Evolutionary conservation across 179 eudicot genomes (phyloP), one percentile per base, ranked within the genome.

Genomic region (Silene coronaria): DNA sequence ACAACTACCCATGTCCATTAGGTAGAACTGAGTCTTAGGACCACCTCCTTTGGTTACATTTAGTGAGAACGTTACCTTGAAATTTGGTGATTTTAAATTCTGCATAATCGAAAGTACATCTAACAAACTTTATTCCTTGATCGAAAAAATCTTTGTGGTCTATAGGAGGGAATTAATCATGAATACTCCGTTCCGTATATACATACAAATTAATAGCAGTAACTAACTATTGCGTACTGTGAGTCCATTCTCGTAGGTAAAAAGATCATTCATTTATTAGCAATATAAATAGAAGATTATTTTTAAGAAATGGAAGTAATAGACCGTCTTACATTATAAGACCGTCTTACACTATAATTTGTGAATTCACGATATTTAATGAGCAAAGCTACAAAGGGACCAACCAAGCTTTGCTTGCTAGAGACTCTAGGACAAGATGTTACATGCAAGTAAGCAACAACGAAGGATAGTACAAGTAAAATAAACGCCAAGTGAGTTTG

Each of bases 1-100:
- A 66, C 94, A 88, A 79, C 94, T 87, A 1, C 97, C 94, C 30
- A 89, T 91, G 85, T 91, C 94, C 81, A 89, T 77, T 10, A 86
- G 75, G 74, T 87, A 89, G 82, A 88, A 86, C 38, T 89, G 91
- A 72, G 84, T 79, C 1, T 6, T 78, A 5, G 85, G 77, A 1
- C 93, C 91, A 0, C 91, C 89, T 21, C 89, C 91, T 74, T 76
- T 71, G 12, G 65, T 87, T 1, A 85, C 69, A 23, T 88, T 73
- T 34, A 91, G 61, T 11, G 80, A 81, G 80, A 86, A 82, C 45
- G 66, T 84, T 72, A 89, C 96, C 78, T 78, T 81, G 80, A 88
- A 87, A 79, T 89, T 82, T 26, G 96, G 91, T 3, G 90, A 87
- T 70, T 84, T 77, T 28, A 89, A 88, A 17, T 86, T 51, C 90